These are phyloP conservation scores for Apiospora arundinis DNA, from an alignment of 2,329 filamentous ascomycete genomes.

Conservation along the genomic window DNA sequence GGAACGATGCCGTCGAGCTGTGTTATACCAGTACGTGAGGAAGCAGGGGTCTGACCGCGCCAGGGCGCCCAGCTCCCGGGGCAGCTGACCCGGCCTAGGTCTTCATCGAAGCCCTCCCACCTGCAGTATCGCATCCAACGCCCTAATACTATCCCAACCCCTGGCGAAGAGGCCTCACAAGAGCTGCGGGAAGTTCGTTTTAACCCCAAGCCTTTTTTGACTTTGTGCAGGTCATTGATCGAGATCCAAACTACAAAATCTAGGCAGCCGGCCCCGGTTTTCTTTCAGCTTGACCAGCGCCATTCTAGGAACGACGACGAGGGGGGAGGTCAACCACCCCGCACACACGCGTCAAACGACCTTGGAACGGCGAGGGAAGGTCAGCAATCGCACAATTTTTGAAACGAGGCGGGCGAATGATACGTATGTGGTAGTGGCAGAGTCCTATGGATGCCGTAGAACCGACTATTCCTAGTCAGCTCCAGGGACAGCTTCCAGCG, in stretches of 20 bases:
- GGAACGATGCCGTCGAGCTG: not conserved
- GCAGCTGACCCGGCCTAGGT: not conserved
- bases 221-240: not conserved
- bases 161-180: too few species aligned
- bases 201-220: too few species aligned
- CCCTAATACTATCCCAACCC: too few species aligned
- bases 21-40: not conserved
- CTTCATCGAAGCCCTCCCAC: not conserved
- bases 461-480: too few species aligned
- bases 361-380: too few species aligned
- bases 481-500: too few species aligned
- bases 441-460: too few species aligned
- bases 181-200: too few species aligned
- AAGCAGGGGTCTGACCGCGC: not conserved
- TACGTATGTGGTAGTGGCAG: too few species aligned
- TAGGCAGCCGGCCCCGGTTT: not conserved
- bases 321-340: not conserved
- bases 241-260: not conserved
- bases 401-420: too few species aligned
- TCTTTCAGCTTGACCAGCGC: not conserved
- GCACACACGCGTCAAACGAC: not conserved
- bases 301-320: not conserved
- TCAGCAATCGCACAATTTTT: too few species aligned
- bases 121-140: too few species aligned
- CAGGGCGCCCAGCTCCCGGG: not conserved